Conservation (phyloP, 2,329 filamentous ascomycete genomes). For the Lomentospora prolificans region DNA sequence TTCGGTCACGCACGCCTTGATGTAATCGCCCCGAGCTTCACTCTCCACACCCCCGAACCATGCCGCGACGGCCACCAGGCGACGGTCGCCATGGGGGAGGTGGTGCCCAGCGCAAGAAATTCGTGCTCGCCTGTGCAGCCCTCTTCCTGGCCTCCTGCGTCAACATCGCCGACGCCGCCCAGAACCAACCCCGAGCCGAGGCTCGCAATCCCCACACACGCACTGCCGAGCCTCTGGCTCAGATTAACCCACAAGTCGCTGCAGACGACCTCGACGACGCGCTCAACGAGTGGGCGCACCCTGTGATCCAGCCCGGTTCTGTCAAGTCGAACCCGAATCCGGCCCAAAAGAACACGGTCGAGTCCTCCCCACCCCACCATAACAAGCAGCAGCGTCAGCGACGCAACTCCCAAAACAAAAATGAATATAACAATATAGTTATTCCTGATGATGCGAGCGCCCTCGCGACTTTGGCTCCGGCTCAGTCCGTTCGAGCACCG, state of each 20-base stretch:
- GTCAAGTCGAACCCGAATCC: constrained; percentile 16
- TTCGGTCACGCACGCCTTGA: not conserved
- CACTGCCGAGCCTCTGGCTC: constrained; percentile 1
- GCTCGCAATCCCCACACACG: constrained; percentile 8
- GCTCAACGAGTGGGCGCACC: constrained; percentile 18
- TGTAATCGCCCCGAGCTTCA: constrained; percentile 5
- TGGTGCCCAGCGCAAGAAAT: constrained; percentile 34
- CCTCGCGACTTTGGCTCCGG: constrained; percentile 97
- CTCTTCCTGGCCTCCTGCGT: constrained; percentile 47
- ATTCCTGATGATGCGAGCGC: constrained; percentile 72
- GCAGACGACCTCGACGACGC: constrained; percentile 11
- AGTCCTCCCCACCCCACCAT: constrained; percentile 1
- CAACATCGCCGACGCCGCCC: constrained; percentile 37
- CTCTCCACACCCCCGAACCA: constrained; percentile 18
- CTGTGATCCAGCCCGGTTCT: constrained; percentile 15
- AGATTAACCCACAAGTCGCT: constrained; percentile 8
- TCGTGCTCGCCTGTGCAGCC: constrained; percentile 42
- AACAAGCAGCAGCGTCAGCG: not conserved
- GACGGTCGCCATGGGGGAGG: constrained; percentile 33
- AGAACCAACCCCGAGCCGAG: constrained; percentile 3
- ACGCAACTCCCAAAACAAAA: constrained; percentile 16
- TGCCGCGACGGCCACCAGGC: constrained; percentile 56
- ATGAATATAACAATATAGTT: constrained; percentile 22
- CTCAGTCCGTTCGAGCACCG: constrained; percentile 90
- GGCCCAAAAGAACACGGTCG: constrained; percentile 12